phyloP scores from a whole-genome alignment of 371 early-diverging fungal genomes.

The Lichtheimia ornata region DNA sequence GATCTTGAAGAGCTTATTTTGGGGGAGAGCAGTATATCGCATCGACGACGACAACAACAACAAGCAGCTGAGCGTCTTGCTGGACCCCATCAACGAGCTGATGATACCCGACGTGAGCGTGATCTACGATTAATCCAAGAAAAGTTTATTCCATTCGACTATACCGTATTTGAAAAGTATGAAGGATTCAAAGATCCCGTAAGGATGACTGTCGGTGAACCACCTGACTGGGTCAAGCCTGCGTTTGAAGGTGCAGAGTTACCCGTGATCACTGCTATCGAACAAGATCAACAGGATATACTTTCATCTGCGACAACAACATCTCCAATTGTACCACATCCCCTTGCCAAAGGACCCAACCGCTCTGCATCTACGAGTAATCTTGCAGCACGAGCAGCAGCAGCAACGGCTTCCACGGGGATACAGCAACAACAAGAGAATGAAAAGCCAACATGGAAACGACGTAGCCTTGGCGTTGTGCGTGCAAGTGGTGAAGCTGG shows the following conservation, averaged over 20 bases:
- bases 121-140: slow-evolving; percentile 57
- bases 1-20: slow-evolving; percentile 91
- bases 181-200: slow-evolving; percentile 65
- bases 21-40: slow-evolving; percentile 74
- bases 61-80: background rate
- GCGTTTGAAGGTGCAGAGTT: slow-evolving; percentile 57
- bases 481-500: slow-evolving; percentile 11
- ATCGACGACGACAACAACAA: slow-evolving; percentile 5
- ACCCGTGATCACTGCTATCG: slow-evolving; percentile 31
- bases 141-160: slow-evolving; percentile 66
- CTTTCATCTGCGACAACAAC: background rate
- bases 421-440: background rate
- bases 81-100: background rate
- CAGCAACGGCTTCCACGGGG: background rate
- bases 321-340: background rate
- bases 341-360: slow-evolving; percentile 17
- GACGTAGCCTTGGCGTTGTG: slow-evolving; percentile 26
- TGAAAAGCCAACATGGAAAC: slow-evolving; percentile 17
- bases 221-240: slow-evolving; percentile 73
- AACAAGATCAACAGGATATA: slow-evolving; percentile 18
- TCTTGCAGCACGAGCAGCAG: slow-evolving; percentile 16
- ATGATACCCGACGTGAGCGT: slow-evolving; percentile 30
- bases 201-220: slow-evolving; percentile 68
- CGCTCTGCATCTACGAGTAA: slow-evolving; percentile 39
- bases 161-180: slow-evolving; percentile 66